A percentile compares a stretch with the other conserved stretches of the same genome.
phyloP scores from a whole-genome alignment of 805 yeast genomes.

The Clavispora fructus region DNA sequence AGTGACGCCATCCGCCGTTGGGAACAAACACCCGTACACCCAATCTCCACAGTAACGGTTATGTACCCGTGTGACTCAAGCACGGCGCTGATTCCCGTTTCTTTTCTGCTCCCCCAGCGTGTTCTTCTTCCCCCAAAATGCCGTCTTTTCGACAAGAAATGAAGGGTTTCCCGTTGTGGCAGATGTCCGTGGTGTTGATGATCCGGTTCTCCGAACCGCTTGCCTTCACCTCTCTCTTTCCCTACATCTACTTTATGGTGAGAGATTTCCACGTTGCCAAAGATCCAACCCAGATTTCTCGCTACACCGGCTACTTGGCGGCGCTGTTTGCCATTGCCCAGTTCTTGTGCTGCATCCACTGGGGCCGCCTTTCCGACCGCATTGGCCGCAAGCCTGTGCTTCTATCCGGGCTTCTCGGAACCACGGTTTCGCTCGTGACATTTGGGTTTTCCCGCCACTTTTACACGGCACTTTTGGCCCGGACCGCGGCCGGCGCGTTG shows the following conservation, averaged over 20 bases:
- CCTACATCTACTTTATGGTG: constrained; percentile 17
- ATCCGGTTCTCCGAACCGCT: constrained; percentile 18
- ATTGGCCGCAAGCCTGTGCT: constrained; percentile 27
- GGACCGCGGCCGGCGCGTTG: constrained; percentile 24
- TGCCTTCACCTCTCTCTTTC: constrained; percentile 17
- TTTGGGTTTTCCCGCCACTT: constrained; percentile 27
- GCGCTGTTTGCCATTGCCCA: constrained; percentile 17
- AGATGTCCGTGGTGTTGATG: constrained; percentile 14
- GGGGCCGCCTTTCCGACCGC: constrained; percentile 27
- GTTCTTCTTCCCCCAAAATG: not conserved
- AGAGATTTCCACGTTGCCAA: constrained; percentile 15
- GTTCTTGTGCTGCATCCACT: constrained; percentile 19
- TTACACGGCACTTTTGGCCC: constrained; percentile 24
- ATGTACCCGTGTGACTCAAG: no score
- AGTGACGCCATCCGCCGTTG: no score
- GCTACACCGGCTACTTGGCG: constrained; percentile 16
- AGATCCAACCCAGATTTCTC: constrained; percentile 14
- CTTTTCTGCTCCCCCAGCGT: no score
- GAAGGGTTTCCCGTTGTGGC: constrained; percentile 17
- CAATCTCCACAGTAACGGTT: no score
- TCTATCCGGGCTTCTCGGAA: constrained; percentile 22
- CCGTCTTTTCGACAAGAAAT: constrained; percentile 6
- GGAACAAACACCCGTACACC: no score
- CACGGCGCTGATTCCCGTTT: no score
- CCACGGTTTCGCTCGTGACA: constrained; percentile 18